Conservation (phyloP, 805 yeast genomes). For the Candida caryicola region DNA sequence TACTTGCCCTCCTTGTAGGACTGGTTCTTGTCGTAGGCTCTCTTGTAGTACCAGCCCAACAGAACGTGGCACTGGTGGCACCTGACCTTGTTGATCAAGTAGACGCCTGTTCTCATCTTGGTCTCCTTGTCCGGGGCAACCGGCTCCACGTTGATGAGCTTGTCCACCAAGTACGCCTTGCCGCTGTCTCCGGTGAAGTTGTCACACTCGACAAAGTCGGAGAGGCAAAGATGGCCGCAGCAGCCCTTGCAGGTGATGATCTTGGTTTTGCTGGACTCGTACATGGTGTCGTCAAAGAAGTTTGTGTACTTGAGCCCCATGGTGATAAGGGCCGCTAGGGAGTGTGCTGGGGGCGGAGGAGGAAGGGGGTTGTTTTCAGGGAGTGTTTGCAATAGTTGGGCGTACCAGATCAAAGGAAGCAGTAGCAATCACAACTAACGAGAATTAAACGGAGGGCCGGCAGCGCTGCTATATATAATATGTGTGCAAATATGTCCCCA, state of each 20-base stretch:
- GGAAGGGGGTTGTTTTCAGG: not conserved
- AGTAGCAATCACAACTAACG: too few species aligned
- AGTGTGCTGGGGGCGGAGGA: not conserved
- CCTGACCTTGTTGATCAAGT: conserved; percentile 33
- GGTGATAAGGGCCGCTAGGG: too few species aligned
- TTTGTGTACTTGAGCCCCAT: conserved; percentile 43
- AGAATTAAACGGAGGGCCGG: too few species aligned
- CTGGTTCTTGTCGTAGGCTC: conserved; percentile 34
- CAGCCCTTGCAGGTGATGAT: conserved; percentile 42
- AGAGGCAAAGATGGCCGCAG: conserved; percentile 39
- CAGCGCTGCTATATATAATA: too few species aligned
- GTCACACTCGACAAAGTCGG: conserved; percentile 35
- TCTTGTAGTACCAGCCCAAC: conserved; percentile 43
- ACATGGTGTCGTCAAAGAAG: conserved; percentile 36
- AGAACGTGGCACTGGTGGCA: conserved; percentile 38
- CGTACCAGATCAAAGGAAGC: too few species aligned
- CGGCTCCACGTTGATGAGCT: conserved; percentile 31
- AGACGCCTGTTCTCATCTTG: conserved; percentile 39
- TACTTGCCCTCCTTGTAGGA: conserved; percentile 44
- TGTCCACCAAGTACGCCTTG: conserved; percentile 40
- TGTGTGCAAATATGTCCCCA: too few species aligned
- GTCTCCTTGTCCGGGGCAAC: conserved; percentile 30
- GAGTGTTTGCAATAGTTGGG: too few species aligned
- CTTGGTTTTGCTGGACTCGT: conserved; percentile 36
- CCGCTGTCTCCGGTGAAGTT: conserved; percentile 40